These are phyloP conservation scores for Jasminum sambac DNA, from an alignment of 257 asterid genomes.

Conservation along the genomic window DNA sequence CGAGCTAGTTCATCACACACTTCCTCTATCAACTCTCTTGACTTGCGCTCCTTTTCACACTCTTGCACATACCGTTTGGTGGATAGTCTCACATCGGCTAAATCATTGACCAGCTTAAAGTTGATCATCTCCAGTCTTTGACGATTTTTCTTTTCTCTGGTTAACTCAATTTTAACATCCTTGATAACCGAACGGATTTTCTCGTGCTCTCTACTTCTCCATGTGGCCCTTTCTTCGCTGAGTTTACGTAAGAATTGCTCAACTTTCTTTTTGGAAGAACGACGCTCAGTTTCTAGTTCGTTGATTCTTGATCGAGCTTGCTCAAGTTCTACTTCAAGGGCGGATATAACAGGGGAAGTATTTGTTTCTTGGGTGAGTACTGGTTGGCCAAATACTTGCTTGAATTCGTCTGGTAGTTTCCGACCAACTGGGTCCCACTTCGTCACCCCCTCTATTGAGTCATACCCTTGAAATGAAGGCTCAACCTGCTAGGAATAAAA, in stretches of 20 bases:
- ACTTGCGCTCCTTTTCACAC: conserved; percentile 59
- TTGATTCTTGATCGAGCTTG: conserved; percentile 52
- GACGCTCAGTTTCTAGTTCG: conserved; percentile 58
- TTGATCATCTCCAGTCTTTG: conserved; percentile 61
- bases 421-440: conserved; percentile 64
- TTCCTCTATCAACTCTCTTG: conserved; percentile 60
- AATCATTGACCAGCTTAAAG: conserved; percentile 55
- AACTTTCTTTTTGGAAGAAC: conserved; percentile 61
- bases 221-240: conserved; percentile 58
- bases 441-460: conserved; percentile 64
- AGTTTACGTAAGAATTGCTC: conserved; percentile 64
- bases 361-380: conserved; percentile 28
- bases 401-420: conserved; percentile 35
- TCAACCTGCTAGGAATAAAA: conserved; percentile 36
- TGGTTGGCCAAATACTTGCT: conserved; percentile 31
- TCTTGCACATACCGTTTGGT: conserved; percentile 60
- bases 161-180: conserved; percentile 49
- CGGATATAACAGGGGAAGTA: conserved; percentile 34
- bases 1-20: conserved; percentile 68
- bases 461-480: conserved; percentile 37
- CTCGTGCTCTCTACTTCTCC: conserved; percentile 68
- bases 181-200: conserved; percentile 59
- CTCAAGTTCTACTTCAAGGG: conserved; percentile 56
- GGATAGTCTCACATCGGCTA: conserved; percentile 46
- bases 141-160: conserved; percentile 54